These are phyloP conservation scores for Pythium oligandrum DNA, from an alignment of 352 stramenopile genomes.

Conservation along the genomic window DNA sequence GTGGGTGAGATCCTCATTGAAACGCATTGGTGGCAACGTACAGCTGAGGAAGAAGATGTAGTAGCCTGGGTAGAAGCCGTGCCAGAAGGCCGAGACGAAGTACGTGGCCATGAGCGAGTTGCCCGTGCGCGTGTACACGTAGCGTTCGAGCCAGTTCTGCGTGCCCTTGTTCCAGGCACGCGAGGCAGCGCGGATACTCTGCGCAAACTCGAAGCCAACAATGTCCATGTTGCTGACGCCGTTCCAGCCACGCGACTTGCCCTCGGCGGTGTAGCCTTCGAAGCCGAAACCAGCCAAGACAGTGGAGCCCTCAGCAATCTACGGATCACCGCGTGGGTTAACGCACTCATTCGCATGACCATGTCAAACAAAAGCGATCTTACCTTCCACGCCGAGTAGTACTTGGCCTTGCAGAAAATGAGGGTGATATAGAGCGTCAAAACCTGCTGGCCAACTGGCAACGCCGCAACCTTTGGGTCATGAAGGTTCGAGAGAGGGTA, in stretches of 20 bases:
- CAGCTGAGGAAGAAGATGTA: slow-evolving; percentile 93
- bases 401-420: slow-evolving; percentile 91
- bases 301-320: slow-evolving; percentile 65
- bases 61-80: slow-evolving; percentile 99
- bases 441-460: slow-evolving; percentile 45
- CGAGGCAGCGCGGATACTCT: slow-evolving; percentile 86
- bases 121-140: slow-evolving; percentile 95
- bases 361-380: slow-evolving; percentile 46
- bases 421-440: slow-evolving; percentile 80
- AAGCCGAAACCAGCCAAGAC: slow-evolving; percentile 87
- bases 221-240: slow-evolving; percentile 96
- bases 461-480: slow-evolving; percentile 6
- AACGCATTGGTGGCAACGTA: slow-evolving; percentile 12
- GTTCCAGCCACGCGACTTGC: slow-evolving; percentile 87
- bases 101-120: slow-evolving; percentile 94
- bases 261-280: slow-evolving; percentile 90
- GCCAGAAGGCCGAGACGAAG: slow-evolving; percentile 94
- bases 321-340: neutral
- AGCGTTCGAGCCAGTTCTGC: slow-evolving; percentile 94
- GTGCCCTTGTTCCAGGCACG: slow-evolving; percentile 97
- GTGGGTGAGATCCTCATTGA: neutral
- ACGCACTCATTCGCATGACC: slow-evolving; percentile 9
- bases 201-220: slow-evolving; percentile 90
- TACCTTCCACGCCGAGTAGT: slow-evolving; percentile 95
- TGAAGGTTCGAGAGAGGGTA: slow-evolving; percentile 22